phyloP scores from a whole-genome alignment of 2,329 filamentous ascomycete species.

The Ophiocordyceps australis region DNA sequence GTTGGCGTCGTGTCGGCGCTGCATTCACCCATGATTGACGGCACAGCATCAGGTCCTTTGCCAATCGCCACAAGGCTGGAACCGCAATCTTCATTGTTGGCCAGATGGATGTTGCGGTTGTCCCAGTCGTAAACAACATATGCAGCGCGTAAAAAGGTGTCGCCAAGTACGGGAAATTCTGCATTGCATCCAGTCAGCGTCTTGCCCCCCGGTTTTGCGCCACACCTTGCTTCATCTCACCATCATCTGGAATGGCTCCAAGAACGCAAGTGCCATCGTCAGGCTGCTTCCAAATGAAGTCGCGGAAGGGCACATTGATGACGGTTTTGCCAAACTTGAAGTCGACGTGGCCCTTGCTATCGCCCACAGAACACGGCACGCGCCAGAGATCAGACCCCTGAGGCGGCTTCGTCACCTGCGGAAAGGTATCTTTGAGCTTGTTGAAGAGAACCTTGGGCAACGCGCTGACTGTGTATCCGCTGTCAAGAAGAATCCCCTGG shows the following conservation, averaged over 20 bases:
- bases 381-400: slow-evolving; percentile 22
- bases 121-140: slow-evolving; percentile 25
- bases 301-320: slow-evolving; percentile 24
- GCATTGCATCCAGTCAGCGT: too few species aligned
- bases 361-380: slow-evolving; percentile 21
- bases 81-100: slow-evolving; percentile 18
- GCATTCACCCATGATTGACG: slow-evolving; percentile 12
- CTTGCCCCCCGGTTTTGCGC: too few species aligned
- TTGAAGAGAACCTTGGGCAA: slow-evolving; percentile 38
- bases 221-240: slow-evolving; percentile 1
- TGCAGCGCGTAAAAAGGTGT: slow-evolving; percentile 24
- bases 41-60: slow-evolving; percentile 18
- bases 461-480: slow-evolving; percentile 48
- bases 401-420: slow-evolving; percentile 3
- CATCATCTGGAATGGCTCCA: slow-evolving; percentile 23
- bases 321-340: slow-evolving; percentile 26
- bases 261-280: slow-evolving; percentile 17
- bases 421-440: slow-evolving; percentile 22
- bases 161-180: slow-evolving; percentile 18
- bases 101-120: slow-evolving; percentile 18
- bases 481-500: slow-evolving; percentile 40
- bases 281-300: slow-evolving; percentile 24
- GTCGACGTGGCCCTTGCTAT: slow-evolving; percentile 21
- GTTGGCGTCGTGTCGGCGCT: slow-evolving; percentile 4
- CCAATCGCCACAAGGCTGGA: slow-evolving; percentile 17